These are phyloP conservation scores for Clonostachys rhizophaga DNA, from an alignment of 2,329 filamentous ascomycete species.

Conservation along the genomic window DNA sequence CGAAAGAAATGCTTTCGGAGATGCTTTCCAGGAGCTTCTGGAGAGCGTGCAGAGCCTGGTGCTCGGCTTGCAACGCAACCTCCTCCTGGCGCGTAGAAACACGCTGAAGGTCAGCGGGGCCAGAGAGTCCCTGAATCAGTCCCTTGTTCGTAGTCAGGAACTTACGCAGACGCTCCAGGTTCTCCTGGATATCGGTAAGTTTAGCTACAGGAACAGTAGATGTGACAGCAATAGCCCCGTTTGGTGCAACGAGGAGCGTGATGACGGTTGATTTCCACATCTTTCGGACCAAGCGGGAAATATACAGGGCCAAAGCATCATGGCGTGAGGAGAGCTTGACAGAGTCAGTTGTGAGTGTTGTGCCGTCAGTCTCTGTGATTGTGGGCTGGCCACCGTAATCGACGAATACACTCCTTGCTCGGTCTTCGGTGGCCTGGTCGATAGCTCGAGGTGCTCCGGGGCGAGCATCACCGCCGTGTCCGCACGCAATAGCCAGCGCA, in stretches of 20 bases:
- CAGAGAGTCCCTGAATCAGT: constrained; percentile 91
- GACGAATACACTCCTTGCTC: constrained; percentile 82
- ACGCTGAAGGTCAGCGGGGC: constrained; percentile 77
- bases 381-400: constrained; percentile 87
- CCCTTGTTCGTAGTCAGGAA: constrained; percentile 86
- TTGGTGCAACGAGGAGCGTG: constrained; percentile 39
- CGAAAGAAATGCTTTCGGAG: constrained; percentile 94
- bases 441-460: constrained; percentile 72
- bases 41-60: constrained; percentile 84
- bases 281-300: constrained; percentile 80
- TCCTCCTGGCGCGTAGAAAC: constrained; percentile 84
- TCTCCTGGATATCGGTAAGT: constrained; percentile 72
- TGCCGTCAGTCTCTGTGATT: constrained; percentile 72
- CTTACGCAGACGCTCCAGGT: constrained; percentile 70
- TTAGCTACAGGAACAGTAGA: constrained; percentile 66
- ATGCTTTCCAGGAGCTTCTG: constrained; percentile 84
- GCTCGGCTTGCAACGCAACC: constrained; percentile 86
- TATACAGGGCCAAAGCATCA: constrained; percentile 81
- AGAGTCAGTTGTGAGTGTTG: constrained; percentile 69
- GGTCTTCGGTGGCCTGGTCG: constrained; percentile 81
- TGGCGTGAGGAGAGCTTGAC: constrained; percentile 87
- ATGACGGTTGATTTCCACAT: constrained; percentile 84
- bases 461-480: constrained; percentile 73
- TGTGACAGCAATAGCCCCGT: constrained; percentile 52
- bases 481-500: constrained; percentile 89